Evolutionary conservation across 495 filamentous ascomycete genomes (phyloP), one percentile per base, ranked within the genome.

Genomic region (Penicillium longicatenatum): DNA sequence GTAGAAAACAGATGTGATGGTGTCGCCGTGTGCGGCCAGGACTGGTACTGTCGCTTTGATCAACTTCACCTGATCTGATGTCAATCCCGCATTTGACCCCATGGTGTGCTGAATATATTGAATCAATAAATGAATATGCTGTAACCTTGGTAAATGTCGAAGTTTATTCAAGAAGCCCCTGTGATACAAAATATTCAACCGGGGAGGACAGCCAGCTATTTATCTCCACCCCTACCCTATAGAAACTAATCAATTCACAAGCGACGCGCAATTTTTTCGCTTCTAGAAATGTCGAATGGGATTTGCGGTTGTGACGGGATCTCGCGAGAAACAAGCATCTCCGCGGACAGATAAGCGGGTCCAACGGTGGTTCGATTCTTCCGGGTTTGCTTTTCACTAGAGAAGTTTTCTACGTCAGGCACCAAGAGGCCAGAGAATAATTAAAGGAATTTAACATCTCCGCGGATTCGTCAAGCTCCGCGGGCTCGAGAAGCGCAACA

Each of bases 1-100:
- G 71, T 92, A 92, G 76, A 92, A 90, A 52, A 79, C 63, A 9
- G 72, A 77, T 17, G 87, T 90, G 71, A 91, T 89, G 45, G 79
- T 75, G 19, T 69, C 69, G 68, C 89, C 89, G 68, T 91, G 82
- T 54, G 85, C 78, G 42, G 81, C 78, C 17, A 91, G 78, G 12
- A 90, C 68, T 7, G 75, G 75, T 48, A 77, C 72, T 6, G 76
- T 77, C 46, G 76, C 72, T 62, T 77, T 77, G 67, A 79, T 76
- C 44, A 76, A 57, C 3, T 64, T 50, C 39, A 74, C 54, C 52
- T 79, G 76, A 33, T 72, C 66, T 11, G 71, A 60, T 2, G 69
- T 60, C 29, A 69, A 54, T 39, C 29, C 45, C 3, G 44, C 48
- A 26, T 39, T 54, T 41, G 64, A 69, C 33, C 53, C 58, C 63